Evolutionary conservation across 371 early-diverging fungal genomes (phyloP), one percentile per base, ranked within the genome.

Genomic region (Nosema muscidifuracis): DNA sequence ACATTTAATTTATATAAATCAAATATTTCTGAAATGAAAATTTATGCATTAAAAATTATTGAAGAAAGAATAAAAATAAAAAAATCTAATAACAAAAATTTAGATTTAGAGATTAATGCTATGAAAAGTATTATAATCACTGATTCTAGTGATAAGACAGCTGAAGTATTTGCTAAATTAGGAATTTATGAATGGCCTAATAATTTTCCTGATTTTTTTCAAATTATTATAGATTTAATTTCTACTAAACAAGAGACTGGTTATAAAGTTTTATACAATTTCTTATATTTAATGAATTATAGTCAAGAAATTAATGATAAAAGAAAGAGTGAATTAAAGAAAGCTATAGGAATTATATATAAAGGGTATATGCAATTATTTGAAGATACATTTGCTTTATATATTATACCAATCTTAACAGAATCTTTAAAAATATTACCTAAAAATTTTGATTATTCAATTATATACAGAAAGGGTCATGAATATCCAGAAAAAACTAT

Each of bases 171-270:
- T 73, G 71, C 77, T 12, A 43, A 70, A 9, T 42, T 79, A 2
- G 83, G 76, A 13, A 60, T 83, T 22, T 78, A 75, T 47, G 74
- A 74, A 31, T 83, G 83, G 83, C 83, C 83, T 18, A 64, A 66
- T 0, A 51, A 34, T 22, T 68, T 80, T 57, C 70, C 74, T 18
- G 51, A 58, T 34, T 83, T 83, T 67, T 55, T 81, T 16, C 44
- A 67, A 9, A 69, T 57, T 38, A 53, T 83, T 4, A 60, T 65
- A 22, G 67, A 61, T 18, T 53, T 76, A n/a, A 56, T 80, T 0
- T 30, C 40, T 3, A 40, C 28, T 12, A 71, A 60, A 26, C 67
- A 65, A 4, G 22, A 33, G 30, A 36, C 71, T 15, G 78, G 81
- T 43, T 66, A 76, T 42, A 63, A 66, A 30, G 61, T 80, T 12